phyloP scores from a whole-genome alignment of 1,284 basidiomycete genomes.

The Melanopsichium pennsylvanicum region DNA sequence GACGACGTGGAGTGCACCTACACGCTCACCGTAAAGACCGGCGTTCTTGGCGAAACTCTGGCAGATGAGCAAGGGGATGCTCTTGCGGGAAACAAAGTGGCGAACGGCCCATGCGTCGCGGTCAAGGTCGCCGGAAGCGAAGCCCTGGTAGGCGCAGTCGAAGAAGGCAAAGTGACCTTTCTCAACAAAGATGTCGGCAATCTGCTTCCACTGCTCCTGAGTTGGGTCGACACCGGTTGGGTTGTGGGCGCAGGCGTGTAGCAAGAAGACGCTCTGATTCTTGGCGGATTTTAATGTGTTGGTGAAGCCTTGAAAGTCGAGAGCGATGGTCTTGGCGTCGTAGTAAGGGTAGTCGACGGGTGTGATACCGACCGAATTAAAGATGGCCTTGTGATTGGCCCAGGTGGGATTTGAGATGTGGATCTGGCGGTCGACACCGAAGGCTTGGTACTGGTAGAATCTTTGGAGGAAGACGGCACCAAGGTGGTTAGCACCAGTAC shows the following conservation, averaged over 20 bases:
- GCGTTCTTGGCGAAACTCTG: conserved; percentile 98
- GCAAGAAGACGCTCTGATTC: conserved; percentile 80
- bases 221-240: conserved; percentile 94
- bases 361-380: conserved; percentile 81
- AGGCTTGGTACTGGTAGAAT: conserved; percentile 74
- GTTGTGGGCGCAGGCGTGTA: conserved; percentile 94
- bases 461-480: conserved; percentile 85
- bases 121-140: conserved; percentile 83
- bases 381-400: conserved; percentile 92
- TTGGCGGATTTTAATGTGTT: conserved; percentile 71
- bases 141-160: conserved; percentile 94
- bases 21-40: conserved; percentile 85
- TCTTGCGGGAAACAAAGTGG: conserved; percentile 77
- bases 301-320: conserved; percentile 82
- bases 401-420: conserved; percentile 91
- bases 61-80: conserved; percentile 83
- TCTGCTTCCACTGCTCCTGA: conserved; percentile 82
- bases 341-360: conserved; percentile 88
- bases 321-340: conserved; percentile 84
- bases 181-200: conserved; percentile 78
- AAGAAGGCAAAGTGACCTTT: conserved; percentile 90
- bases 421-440: conserved; percentile 68
- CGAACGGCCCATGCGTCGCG: conserved; percentile 93
- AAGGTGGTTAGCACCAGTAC: conserved; percentile 93
- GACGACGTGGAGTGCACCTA: conserved; percentile 71